Base-by-base conservation (phyloP, 495 filamentous ascomycete species). In the Aspergillus sparsus region DNA sequence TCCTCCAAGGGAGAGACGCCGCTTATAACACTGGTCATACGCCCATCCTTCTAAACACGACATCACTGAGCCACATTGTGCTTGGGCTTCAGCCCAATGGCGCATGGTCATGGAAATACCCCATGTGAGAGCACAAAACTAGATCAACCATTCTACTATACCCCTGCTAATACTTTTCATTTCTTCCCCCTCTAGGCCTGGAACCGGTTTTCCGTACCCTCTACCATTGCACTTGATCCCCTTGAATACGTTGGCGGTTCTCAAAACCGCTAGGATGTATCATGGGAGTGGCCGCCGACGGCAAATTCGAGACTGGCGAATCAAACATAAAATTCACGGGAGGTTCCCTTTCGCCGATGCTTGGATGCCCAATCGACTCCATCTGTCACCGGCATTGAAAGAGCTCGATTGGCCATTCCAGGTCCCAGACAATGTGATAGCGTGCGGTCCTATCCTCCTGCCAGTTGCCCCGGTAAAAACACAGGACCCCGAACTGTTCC, bases 1-100 rank as follows among this genome's bases (percentile, higher is more conserved):
- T 85, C 36, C 71, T 77, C 12, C 77, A 80, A 16, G 82, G 75
- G 0, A 58, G 80, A 11, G 82, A 83, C 52, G 82, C 80, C n/a
- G 63, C 76, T 72, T 55, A 72, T 67, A 36, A 61, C 57, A 21
- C 66, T 66, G 58, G 61, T 37, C 57, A 70, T 65, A 61, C 69
- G 65, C 27, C 65, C 55, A 57, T 68, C 60, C 51, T 74, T 57
- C 42, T 80, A 60, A 72, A 75, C 56, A 66, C 78, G 49, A 69
- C 78, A 49, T 53, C 68, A 1, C 55, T 78, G 0, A 69, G 69
- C 12, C 77, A 81, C 57, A 72, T 73, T 32, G 77, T 83, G 6
- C 61, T 72, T 12, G 61, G 66, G 0, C 60, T 72, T 39, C 80
- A 82, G 55, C 71, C 69, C 0, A 70, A 68, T 33, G 61, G 62